Evolutionary conservation across 768 basidiomycete species (phyloP).

Genomic region (Leccinum aurantiacum): DNA sequence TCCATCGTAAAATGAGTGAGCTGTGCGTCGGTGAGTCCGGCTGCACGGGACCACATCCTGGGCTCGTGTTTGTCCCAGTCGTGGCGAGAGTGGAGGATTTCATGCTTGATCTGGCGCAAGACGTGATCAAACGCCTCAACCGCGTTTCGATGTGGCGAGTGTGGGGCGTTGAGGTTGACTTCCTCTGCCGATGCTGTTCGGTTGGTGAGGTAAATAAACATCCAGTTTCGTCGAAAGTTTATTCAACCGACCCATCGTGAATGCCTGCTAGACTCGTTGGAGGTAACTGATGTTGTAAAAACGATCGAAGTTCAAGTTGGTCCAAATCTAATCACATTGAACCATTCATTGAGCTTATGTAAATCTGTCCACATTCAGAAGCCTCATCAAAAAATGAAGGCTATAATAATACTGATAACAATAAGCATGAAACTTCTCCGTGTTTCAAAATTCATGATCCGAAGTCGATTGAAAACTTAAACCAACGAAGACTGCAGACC

Average conservation of each 20-base stretch:
- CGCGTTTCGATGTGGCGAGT: conserved; percentile 58
- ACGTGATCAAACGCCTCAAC: conserved; percentile 64
- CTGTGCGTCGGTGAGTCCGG: conserved; percentile 48
- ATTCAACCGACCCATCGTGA: conserved; percentile 28
- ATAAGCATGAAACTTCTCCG: conserved; percentile 27
- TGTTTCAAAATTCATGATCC: conserved; percentile 30
- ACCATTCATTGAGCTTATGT: conserved; percentile 15
- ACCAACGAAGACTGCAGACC: conserved; percentile 1
- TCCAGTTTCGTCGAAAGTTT: not conserved
- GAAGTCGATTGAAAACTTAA: conserved; percentile 13
- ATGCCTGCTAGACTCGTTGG: conserved; percentile 6
- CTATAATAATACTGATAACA: conserved; percentile 15
- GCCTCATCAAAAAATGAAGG: conserved; percentile 3
- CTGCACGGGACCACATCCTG: conserved; percentile 65
- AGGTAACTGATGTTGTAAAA: not conserved
- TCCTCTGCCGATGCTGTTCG: conserved; percentile 56
- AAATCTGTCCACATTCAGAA: conserved; percentile 5
- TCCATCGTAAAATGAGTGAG: conserved; percentile 52
- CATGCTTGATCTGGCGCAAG: conserved; percentile 56
- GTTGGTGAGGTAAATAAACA: conserved; percentile 12
- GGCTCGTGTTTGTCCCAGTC: conserved; percentile 66
- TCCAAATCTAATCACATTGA: conserved; percentile 23
- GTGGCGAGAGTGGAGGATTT: conserved; percentile 63
- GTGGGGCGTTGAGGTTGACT: conserved; percentile 56
- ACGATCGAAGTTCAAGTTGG: not conserved